Conservation (phyloP, 2,329 filamentous ascomycete species). For the Aspergillus felis region DNA sequence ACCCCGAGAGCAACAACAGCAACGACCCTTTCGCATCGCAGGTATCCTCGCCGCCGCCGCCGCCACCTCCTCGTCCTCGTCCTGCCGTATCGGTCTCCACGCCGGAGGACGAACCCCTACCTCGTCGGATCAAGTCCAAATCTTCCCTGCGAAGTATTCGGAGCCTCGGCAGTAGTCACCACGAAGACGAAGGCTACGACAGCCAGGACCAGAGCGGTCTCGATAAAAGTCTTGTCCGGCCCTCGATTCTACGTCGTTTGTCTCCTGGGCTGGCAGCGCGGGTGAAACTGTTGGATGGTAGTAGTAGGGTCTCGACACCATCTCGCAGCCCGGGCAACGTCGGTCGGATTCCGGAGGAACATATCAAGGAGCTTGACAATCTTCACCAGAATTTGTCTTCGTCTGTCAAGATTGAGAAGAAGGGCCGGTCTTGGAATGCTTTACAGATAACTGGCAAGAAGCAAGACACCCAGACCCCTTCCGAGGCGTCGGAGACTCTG, state of each 20-base stretch:
- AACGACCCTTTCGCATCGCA: slow-evolving; percentile 20
- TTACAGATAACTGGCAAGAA: slow-evolving; percentile 12
- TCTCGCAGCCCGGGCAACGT: slow-evolving; percentile 25
- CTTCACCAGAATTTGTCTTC: slow-evolving; percentile 36
- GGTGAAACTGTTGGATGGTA: slow-evolving; percentile 40
- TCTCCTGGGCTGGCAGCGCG: slow-evolving; percentile 42
- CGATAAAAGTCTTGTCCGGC: slow-evolving; percentile 27
- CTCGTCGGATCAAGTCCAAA: slow-evolving; percentile 35
- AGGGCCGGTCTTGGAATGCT: slow-evolving; percentile 35
- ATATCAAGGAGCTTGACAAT: slow-evolving; percentile 39
- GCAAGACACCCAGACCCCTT: slow-evolving; percentile 15
- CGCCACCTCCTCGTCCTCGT: slow-evolving; percentile 22
- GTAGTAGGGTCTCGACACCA: slow-evolving; percentile 21
- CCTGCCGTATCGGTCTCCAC: slow-evolving; percentile 27
- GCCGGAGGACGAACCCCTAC: slow-evolving; percentile 22
- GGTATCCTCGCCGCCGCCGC: slow-evolving; percentile 23
- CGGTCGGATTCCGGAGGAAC: slow-evolving; percentile 39
- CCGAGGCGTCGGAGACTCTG: slow-evolving; percentile 17
- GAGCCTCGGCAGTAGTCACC: slow-evolving; percentile 30
- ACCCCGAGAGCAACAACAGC: slow-evolving; percentile 14
- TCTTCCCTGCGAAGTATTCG: slow-evolving; percentile 33
- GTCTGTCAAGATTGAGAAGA: slow-evolving; percentile 37
- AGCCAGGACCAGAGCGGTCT: slow-evolving; percentile 15
- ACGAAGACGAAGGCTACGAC: slow-evolving; percentile 26
- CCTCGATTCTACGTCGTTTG: slow-evolving; percentile 39